Evolutionary conservation across 2,329 filamentous ascomycete genomes (phyloP).

Genomic region (Ramularia endophylla): DNA sequence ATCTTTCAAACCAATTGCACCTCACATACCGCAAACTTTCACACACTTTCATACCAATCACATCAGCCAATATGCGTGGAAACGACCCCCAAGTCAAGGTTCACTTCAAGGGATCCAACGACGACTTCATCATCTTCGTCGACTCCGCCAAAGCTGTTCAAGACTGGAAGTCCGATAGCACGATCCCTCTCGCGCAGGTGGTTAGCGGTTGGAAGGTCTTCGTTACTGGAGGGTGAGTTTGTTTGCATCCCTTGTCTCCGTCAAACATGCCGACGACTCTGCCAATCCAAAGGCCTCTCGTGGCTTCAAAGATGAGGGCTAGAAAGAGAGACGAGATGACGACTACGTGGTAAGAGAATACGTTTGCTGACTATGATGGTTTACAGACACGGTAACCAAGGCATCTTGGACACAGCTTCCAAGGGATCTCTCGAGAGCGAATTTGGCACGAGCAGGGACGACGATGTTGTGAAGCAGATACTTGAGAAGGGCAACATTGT

Average conservation of each 20-base stretch:
- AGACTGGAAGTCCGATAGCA: slow-evolving; percentile 78
- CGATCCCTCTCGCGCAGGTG: slow-evolving; percentile 74
- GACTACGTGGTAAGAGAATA: neutral
- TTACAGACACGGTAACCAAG: slow-evolving; percentile 75
- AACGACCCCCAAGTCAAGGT: slow-evolving; percentile 68
- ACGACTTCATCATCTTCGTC: slow-evolving; percentile 64
- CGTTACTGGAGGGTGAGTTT: slow-evolving; percentile 73
- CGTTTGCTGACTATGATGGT: slow-evolving; percentile 3
- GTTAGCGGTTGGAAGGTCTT: slow-evolving; percentile 87
- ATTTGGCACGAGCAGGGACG: slow-evolving; percentile 74
- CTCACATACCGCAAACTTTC: too few species aligned
- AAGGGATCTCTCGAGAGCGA: slow-evolving; percentile 72
- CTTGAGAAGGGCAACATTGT: slow-evolving; percentile 69
- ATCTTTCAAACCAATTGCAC: too few species aligned
- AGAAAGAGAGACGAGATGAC: neutral
- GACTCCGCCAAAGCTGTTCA: slow-evolving; percentile 58
- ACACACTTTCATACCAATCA: neutral
- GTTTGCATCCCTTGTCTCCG: neutral
- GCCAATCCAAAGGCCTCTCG: too few species aligned
- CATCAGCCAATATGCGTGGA: slow-evolving; percentile 47
- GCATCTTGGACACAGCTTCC: slow-evolving; percentile 68
- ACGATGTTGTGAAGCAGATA: slow-evolving; percentile 77
- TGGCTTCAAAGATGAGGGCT: neutral
- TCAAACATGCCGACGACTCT: too few species aligned
- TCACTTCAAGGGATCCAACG: slow-evolving; percentile 71